These are phyloP conservation scores for Ensete glaucum DNA, from an alignment of 176 grass and related monocot species.

Conservation along the genomic window DNA sequence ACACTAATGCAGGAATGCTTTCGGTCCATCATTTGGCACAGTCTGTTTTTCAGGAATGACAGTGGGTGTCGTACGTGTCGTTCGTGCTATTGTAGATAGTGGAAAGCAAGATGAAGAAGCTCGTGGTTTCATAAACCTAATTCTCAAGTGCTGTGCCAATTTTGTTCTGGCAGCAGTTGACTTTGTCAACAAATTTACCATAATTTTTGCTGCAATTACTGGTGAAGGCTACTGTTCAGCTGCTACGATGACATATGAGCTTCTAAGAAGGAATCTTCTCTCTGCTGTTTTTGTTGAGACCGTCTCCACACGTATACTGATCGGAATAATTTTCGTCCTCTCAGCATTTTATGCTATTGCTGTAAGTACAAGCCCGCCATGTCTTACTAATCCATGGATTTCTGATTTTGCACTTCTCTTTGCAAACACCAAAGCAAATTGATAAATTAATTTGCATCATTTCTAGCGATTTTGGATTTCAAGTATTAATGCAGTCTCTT, in stretches of 20 bases:
- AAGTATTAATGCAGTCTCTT: no score
- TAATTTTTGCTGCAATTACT: constrained; percentile 49
- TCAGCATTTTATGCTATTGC: constrained; percentile 35
- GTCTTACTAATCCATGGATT: neutral
- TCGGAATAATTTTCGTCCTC: constrained; percentile 36
- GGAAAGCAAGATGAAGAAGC: constrained; percentile 27
- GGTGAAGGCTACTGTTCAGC: constrained; percentile 46
- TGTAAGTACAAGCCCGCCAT: constrained; percentile 20
- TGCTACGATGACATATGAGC: constrained; percentile 46
- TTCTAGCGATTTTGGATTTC: neutral
- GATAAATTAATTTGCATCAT: neutral
- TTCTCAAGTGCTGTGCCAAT: constrained; percentile 40
- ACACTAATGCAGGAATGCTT: constrained; percentile 35
- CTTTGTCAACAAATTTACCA: constrained; percentile 49
- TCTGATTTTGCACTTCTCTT: neutral
- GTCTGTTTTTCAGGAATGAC: constrained; percentile 45
- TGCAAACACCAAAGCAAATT: neutral
- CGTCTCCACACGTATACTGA: constrained; percentile 34
- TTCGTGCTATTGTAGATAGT: constrained; percentile 34
- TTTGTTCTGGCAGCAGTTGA: constrained; percentile 32
- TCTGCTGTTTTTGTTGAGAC: constrained; percentile 54
- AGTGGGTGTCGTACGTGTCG: constrained; percentile 35
- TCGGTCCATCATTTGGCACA: constrained; percentile 45
- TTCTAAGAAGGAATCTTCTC: constrained; percentile 43
- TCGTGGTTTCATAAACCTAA: constrained; percentile 28